phyloP scores from a whole-genome alignment of 805 yeast genomes.

The Tetrapisispora namnaoensis region DNA sequence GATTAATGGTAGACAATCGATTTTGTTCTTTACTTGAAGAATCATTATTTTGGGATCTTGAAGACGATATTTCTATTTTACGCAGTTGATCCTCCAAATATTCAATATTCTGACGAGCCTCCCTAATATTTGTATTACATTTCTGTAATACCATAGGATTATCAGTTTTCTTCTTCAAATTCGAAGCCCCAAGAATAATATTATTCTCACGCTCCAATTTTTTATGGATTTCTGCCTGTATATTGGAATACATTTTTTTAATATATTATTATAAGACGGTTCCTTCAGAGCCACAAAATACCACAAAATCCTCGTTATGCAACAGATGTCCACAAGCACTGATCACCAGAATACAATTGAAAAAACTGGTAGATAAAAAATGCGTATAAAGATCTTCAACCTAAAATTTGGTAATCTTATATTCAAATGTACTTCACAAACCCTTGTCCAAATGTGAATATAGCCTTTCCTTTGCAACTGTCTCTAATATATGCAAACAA shows the following conservation, averaged over 20 bases:
- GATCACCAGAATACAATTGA: too few relatives aligned
- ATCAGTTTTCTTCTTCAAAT: slow-evolving; percentile 65
- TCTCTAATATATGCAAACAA: too few relatives aligned
- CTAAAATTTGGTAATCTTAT: too few relatives aligned
- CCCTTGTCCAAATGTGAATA: too few relatives aligned
- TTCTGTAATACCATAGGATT: slow-evolving; percentile 80
- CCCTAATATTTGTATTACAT: slow-evolving; percentile 83
- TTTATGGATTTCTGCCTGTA: slow-evolving; percentile 54
- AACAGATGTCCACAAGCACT: too few relatives aligned
- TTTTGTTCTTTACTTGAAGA: slow-evolving; percentile 14
- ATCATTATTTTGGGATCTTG: slow-evolving; percentile 3
- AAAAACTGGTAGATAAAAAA: too few relatives aligned
- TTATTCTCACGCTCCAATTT: slow-evolving; percentile 85
- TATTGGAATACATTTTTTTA: slow-evolving; percentile 13
- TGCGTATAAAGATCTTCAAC: too few relatives aligned
- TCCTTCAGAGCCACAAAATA: background rate
- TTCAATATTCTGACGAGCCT: slow-evolving; percentile 83
- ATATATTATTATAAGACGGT: too few relatives aligned
- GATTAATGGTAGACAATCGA: slow-evolving; percentile 32
- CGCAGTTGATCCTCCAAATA: slow-evolving; percentile 71
- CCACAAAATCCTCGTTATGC: too few relatives aligned
- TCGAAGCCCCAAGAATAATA: slow-evolving; percentile 79
- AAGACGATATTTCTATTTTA: slow-evolving; percentile 35
- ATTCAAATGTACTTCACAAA: too few relatives aligned
- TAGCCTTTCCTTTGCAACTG: too few relatives aligned